These are phyloP conservation scores for Jatropha multifida DNA, from an alignment of 441 rosid species.

Conservation along the genomic window DNA sequence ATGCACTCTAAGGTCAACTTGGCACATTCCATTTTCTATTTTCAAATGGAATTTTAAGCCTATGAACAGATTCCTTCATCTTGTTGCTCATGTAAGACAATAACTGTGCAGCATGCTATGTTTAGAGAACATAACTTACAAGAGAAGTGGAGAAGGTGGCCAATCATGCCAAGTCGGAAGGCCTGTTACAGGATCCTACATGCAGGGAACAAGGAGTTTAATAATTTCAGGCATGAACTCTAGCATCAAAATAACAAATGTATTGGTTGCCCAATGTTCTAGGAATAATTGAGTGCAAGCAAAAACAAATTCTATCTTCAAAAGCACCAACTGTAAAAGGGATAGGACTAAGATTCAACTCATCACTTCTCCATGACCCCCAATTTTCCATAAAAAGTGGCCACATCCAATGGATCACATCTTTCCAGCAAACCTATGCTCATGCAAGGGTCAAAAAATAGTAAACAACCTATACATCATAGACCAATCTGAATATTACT, in stretches of 20 bases:
- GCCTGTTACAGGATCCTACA: constrained; percentile 94
- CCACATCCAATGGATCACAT: constrained; percentile 98
- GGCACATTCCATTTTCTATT: background rate
- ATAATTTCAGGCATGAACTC: constrained; percentile 3
- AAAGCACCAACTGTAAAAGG: constrained; percentile 73
- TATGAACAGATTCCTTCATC: background rate
- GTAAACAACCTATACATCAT: background rate
- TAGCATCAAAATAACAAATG: background rate
- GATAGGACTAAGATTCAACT: constrained; percentile 70
- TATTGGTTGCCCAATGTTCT: constrained; percentile 7
- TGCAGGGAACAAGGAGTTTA: constrained; percentile 15
- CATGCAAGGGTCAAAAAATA: background rate
- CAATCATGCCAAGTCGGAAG: constrained; percentile 74
- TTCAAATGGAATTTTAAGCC: constrained; percentile 9
- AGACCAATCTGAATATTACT: constrained; percentile 6
- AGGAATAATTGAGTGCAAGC: constrained; percentile 14
- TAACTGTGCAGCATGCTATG: background rate
- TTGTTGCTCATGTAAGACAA: background rate
- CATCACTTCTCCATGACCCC: constrained; percentile 85
- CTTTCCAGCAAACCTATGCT: constrained; percentile 79
- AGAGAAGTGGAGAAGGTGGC: constrained; percentile 59
- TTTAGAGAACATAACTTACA: constrained; percentile 50
- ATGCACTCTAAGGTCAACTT: background rate
- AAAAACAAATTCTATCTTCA: constrained; percentile 18
- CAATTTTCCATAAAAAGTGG: constrained; percentile 80